Evolutionary conservation across 1,284 basidiomycete genomes (phyloP).

Genomic region (Austropuccinia psidii): DNA sequence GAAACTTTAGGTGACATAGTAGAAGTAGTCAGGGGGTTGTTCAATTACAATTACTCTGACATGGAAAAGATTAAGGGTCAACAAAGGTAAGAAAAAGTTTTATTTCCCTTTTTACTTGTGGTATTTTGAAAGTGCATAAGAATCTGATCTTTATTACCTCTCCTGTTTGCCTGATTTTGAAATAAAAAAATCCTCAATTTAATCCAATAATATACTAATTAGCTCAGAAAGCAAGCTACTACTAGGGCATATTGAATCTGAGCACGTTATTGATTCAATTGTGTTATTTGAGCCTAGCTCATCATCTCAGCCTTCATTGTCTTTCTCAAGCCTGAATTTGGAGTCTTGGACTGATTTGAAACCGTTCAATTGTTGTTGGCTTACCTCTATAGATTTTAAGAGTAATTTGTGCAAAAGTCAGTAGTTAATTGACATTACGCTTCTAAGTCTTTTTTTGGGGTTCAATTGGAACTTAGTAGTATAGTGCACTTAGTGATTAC

Average conservation of each 20-base stretch:
- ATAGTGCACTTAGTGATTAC: no score
- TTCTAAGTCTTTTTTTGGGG: no score
- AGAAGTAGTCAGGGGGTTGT: constrained; percentile 86
- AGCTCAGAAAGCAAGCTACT: constrained; percentile 73
- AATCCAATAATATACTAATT: constrained; percentile 7
- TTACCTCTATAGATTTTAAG: no score
- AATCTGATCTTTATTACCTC: not conserved
- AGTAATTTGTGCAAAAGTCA: no score
- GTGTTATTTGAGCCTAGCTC: constrained; percentile 14
- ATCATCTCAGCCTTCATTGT: not conserved
- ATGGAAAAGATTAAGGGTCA: constrained; percentile 79
- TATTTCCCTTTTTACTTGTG: constrained; percentile 25
- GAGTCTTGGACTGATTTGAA: no score
- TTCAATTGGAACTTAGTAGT: no score
- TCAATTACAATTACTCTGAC: constrained; percentile 91
- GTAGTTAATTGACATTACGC: no score
- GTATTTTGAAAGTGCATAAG: no score
- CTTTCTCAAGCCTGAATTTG: no score
- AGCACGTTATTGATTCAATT: constrained; percentile 75
- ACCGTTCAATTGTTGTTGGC: no score
- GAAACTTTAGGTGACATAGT: constrained; percentile 64
- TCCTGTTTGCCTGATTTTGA: not conserved
- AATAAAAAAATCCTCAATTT: no score
- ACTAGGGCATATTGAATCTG: constrained; percentile 87
- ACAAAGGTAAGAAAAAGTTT: constrained; percentile 61